Base-by-base conservation (phyloP, 352 stramenopile species). In the Bremia lactucae region DNA sequence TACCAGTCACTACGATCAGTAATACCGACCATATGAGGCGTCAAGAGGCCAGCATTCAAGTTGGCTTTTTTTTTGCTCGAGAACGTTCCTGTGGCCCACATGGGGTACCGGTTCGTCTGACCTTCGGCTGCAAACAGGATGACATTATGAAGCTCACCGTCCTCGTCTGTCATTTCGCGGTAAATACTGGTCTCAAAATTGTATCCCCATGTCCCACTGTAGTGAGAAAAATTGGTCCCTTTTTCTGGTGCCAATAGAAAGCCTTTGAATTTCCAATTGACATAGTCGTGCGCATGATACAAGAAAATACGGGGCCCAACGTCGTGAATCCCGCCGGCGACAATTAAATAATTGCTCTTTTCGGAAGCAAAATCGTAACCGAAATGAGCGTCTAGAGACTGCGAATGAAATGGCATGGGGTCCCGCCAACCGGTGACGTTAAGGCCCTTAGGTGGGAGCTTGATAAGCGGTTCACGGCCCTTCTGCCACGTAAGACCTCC, bases 121-220 rank as follows among this genome's bases (percentile, higher is more conserved):
- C 65, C 65, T 14, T 81, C 72, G 3, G 69, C 66, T n/a, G 66
- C 66, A 11, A 81, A 78, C 29, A 84, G 52, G 55, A 84, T 73
- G 16, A 80, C 56, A 54, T 81, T 81, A 59, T 84, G 68, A 2
- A 55, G 48, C 24, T 73, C 58, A 22, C 68, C 68, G 13, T 83
- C 71, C 18, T 64, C 68, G 43, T 84, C 71, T 25, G 31, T 52
- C 29, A 84, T 52, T 44, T 81, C 71, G 21, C 69, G 45, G 49
- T 77, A 84, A 50, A 72, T 77, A 25, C 63, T 75, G 8, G 65
- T 84, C 53, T 84, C 71, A 31, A 81, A 84, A 58, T 81, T 84
- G 44, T 35, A 81, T 1, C 71, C 71, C 66, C 66, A 84, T 53
- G 26, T 73, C 3, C 21, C 71, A 28, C 68, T 81, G 54, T 70